phyloP scores from a whole-genome alignment of 495 filamentous ascomycete species.

The Neurospora cerealis region DNA sequence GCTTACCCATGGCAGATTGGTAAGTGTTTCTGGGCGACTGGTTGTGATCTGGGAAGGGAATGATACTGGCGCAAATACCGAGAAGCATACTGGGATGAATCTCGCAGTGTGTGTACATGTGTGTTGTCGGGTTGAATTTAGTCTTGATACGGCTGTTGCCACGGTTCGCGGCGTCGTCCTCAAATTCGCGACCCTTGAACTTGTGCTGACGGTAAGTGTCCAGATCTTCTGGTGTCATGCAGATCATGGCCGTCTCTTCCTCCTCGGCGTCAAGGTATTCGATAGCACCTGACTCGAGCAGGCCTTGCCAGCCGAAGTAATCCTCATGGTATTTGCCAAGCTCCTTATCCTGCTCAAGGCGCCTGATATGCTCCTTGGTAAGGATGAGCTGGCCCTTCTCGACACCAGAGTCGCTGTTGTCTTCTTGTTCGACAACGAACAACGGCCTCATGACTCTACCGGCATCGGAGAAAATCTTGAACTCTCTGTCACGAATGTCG shows the following conservation, averaged over 20 bases:
- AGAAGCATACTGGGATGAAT: slow-evolving; percentile 99
- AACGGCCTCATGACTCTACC: slow-evolving; percentile 88
- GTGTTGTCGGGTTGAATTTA: slow-evolving; percentile 66
- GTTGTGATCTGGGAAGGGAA: slow-evolving; percentile 99
- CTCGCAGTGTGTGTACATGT: slow-evolving; percentile 94
- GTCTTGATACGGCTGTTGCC: slow-evolving; percentile 76
- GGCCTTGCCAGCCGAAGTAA: slow-evolving; percentile 77
- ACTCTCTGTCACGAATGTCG: slow-evolving; percentile 92
- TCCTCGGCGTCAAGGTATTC: slow-evolving; percentile 97
- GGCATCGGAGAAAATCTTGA: slow-evolving; percentile 97
- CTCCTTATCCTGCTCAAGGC: slow-evolving; percentile 46
- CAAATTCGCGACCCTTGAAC: slow-evolving; percentile 39
- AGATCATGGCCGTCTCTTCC: slow-evolving; percentile 97
- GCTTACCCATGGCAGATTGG: slow-evolving; percentile 99
- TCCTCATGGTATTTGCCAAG: slow-evolving; percentile 47
- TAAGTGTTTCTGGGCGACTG: slow-evolving; percentile 98
- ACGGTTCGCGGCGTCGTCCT: slow-evolving; percentile 27
- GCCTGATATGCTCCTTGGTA: slow-evolving; percentile 70
- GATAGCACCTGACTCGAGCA: slow-evolving; percentile 70
- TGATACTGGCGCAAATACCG: slow-evolving; percentile 96
- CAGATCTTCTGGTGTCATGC: slow-evolving; percentile 94
- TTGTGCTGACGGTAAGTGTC: slow-evolving; percentile 49
- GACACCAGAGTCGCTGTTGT: slow-evolving; percentile 57
- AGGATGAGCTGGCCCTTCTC: slow-evolving; percentile 71
- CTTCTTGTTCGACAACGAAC: slow-evolving; percentile 63